phyloP scores from a whole-genome alignment of 2,329 filamentous ascomycete species.

The Fusarium fujikuroi region DNA sequence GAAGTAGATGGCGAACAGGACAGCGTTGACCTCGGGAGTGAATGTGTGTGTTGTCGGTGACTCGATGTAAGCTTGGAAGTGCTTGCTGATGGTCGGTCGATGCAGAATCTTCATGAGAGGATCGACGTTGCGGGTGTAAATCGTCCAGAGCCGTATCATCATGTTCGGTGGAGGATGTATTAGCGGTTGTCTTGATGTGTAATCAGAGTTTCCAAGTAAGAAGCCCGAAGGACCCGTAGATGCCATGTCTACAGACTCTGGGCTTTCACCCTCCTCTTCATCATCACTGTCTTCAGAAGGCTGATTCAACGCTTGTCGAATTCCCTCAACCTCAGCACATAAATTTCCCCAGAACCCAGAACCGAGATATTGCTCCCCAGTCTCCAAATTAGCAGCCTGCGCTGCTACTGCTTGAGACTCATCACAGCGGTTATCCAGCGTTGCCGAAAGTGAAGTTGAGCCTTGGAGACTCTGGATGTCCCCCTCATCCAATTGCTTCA shows the following conservation, averaged over 20 bases:
- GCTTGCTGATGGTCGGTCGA: conserved; percentile 51
- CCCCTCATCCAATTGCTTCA: conserved; percentile 41
- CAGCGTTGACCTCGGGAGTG: conserved; percentile 47
- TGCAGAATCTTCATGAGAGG: conserved; percentile 58
- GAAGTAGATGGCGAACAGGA: conserved; percentile 58
- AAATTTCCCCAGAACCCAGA: conserved; percentile 58
- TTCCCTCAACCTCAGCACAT: conserved; percentile 57
- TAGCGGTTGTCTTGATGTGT: conserved; percentile 33
- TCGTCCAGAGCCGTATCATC: conserved; percentile 50
- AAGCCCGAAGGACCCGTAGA: conserved; percentile 44
- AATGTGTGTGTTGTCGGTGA: conserved; percentile 28
- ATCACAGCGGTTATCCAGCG: conserved; percentile 27
- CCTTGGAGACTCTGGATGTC: conserved; percentile 7
- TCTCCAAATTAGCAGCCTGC: conserved; percentile 36
- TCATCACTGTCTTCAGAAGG: conserved; percentile 54
- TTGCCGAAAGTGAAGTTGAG: conserved; percentile 4
- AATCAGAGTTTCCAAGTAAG: conserved; percentile 42
- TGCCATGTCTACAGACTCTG: conserved; percentile 44
- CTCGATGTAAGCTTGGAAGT: conserved; percentile 44
- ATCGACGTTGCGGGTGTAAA: conserved; percentile 56
- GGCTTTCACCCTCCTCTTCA: conserved; percentile 48
- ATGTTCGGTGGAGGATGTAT: conserved; percentile 52
- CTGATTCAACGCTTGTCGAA: conserved; percentile 57
- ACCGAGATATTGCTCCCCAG: conserved; percentile 51
- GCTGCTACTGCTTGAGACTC: conserved; percentile 20